Evolutionary conservation across 352 stramenopile genomes (phyloP).

Genomic region (Pythium guiyangense): DNA sequence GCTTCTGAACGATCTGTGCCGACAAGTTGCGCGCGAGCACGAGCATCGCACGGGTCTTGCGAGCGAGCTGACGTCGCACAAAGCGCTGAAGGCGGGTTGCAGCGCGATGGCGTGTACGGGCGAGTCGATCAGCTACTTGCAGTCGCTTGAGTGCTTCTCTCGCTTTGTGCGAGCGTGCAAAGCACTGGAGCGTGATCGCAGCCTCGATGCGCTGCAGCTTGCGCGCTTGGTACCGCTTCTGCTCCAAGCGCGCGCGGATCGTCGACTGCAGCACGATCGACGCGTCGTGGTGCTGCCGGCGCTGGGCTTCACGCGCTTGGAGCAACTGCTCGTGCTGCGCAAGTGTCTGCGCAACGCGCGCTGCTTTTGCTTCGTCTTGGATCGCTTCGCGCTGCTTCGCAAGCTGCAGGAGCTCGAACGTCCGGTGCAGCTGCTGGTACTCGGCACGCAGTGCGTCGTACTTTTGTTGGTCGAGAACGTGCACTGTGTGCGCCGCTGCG

Average conservation of each 20-base stretch:
- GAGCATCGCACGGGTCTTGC: slow-evolving; percentile 31
- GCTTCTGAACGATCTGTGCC: slow-evolving; percentile 45
- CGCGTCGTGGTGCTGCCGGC: slow-evolving; percentile 31
- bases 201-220: slow-evolving; percentile 39
- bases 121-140: slow-evolving; percentile 10
- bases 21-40: slow-evolving; percentile 30
- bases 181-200: slow-evolving; percentile 38
- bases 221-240: slow-evolving; percentile 53
- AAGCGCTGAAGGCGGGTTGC: slow-evolving; percentile 34
- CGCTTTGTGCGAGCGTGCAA: slow-evolving; percentile 17
- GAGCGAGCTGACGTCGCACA: slow-evolving; percentile 27
- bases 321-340: slow-evolving; percentile 33
- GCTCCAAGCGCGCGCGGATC: slow-evolving; percentile 45
- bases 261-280: slow-evolving; percentile 63
- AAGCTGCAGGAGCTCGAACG: slow-evolving; percentile 10
- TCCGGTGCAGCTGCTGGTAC: slow-evolving; percentile 34
- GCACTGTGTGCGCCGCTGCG: slow-evolving; percentile 17
- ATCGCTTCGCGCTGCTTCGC: slow-evolving; percentile 42
- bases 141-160: slow-evolving; percentile 13
- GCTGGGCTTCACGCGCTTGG: slow-evolving; percentile 26
- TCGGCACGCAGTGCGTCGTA: slow-evolving; percentile 23
- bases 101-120: slow-evolving; percentile 7
- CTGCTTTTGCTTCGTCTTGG: slow-evolving; percentile 29
- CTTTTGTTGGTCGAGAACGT: slow-evolving; percentile 24
- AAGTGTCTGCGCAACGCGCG: slow-evolving; percentile 39